Evolutionary conservation across 768 basidiomycete genomes (phyloP).

Genomic region (Crepidotus variabilis): DNA sequence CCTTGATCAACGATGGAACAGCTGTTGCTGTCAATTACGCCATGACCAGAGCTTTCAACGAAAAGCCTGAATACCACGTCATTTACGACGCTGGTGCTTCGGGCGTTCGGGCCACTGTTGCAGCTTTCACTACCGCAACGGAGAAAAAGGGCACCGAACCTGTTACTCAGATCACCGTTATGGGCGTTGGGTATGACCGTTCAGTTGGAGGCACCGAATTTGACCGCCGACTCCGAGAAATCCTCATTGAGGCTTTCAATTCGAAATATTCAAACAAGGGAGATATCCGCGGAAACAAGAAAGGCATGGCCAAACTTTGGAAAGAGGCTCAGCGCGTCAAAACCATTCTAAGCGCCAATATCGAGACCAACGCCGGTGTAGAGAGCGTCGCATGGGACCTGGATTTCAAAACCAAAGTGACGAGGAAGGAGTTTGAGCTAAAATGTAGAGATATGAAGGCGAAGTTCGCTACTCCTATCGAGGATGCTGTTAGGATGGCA

Average conservation of each 20-base stretch:
- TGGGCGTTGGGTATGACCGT: slow-evolving; percentile 82
- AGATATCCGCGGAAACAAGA: slow-evolving; percentile 68
- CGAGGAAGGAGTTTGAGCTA: slow-evolving; percentile 75
- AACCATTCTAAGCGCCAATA: slow-evolving; percentile 89
- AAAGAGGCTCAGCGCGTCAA: slow-evolving; percentile 93
- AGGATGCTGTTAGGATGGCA: slow-evolving; percentile 65
- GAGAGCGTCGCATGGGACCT: slow-evolving; percentile 90
- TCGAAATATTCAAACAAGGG: slow-evolving; percentile 50
- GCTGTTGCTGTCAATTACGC: slow-evolving; percentile 98
- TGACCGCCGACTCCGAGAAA: slow-evolving; percentile 77
- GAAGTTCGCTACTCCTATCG: slow-evolving; percentile 67
- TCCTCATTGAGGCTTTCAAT: slow-evolving; percentile 75
- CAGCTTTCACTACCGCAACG: slow-evolving; percentile 52
- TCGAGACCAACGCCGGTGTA: slow-evolving; percentile 74
- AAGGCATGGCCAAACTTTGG: slow-evolving; percentile 90
- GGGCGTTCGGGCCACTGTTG: slow-evolving; percentile 73
- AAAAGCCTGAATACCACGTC: slow-evolving; percentile 73
- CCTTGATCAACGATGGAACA: slow-evolving; percentile 88
- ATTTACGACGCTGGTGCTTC: slow-evolving; percentile 95
- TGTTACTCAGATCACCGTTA: slow-evolving; percentile 70
- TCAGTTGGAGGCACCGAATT: slow-evolving; percentile 78
- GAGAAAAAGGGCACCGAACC: slow-evolving; percentile 48
- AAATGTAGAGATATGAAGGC: slow-evolving; percentile 63
- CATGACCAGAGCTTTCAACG: slow-evolving; percentile 86
- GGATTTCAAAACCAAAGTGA: slow-evolving; percentile 80